phyloP scores from a whole-genome alignment of 2,329 filamentous ascomycete genomes.

The Cladosporium sphaerospermum region DNA sequence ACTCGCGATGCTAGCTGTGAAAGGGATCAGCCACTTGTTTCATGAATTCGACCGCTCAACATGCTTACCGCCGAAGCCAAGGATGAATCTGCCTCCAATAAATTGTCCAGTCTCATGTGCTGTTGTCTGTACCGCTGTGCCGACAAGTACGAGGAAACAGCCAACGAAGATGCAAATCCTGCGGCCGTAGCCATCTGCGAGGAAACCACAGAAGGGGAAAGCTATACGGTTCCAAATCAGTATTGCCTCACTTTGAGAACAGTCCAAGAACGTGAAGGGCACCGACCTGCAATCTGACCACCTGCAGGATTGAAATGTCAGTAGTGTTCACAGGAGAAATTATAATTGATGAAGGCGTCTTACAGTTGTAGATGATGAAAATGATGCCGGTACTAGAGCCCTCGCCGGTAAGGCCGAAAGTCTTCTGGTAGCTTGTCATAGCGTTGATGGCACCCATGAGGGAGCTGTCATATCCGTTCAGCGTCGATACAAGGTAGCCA shows the following conservation, averaged over 20 bases:
- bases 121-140: slow-evolving; percentile 46
- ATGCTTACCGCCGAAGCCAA: slow-evolving; percentile 40
- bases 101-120: slow-evolving; percentile 46
- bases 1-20: slow-evolving; percentile 41
- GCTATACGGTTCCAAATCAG: slow-evolving; percentile 20
- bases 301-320: background rate
- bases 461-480: slow-evolving; percentile 27
- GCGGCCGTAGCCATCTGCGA: slow-evolving; percentile 42
- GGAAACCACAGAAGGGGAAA: slow-evolving; percentile 39
- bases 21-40: background rate
- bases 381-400: slow-evolving; percentile 47
- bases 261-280: too few relatives aligned
- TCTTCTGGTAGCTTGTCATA: slow-evolving; percentile 46
- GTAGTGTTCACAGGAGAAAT: too few relatives aligned
- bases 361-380: slow-evolving; percentile 37
- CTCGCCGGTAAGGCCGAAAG: slow-evolving; percentile 43
- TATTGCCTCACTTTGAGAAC: too few relatives aligned
- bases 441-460: slow-evolving; percentile 48
- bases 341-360: too few relatives aligned
- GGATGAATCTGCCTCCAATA: slow-evolving; percentile 41
- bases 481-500: slow-evolving; percentile 12
- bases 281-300: slow-evolving; percentile 39
- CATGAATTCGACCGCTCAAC: slow-evolving; percentile 18
- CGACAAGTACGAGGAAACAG: slow-evolving; percentile 46
- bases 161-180: slow-evolving; percentile 53